Base-by-base conservation (phyloP, 2,329 filamentous ascomycete genomes). In the Ceratocystis cubensis region DNA sequence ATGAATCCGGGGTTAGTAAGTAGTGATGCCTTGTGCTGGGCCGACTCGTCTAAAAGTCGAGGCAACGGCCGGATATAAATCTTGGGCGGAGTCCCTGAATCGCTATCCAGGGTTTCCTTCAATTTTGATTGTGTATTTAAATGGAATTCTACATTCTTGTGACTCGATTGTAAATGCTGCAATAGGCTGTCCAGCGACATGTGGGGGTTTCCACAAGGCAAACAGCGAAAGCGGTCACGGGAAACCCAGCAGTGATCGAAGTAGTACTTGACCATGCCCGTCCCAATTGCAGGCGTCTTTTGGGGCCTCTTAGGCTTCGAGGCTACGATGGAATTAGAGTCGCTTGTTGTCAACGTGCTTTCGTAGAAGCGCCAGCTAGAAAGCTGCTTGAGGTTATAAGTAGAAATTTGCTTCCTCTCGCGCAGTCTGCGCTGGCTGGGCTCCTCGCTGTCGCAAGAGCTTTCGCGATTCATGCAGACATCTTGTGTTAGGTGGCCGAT, bases 321-420 rank as follows among this genome's bases (percentile, higher is more conserved):
- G 7, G 56, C 41, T 8, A 30, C 33, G 56, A 30, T 25, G 15
- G 64, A 6, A 10, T 50, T 25, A 8, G 64, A 13, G n/a, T 65
- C 53, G 25, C 53, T 65, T 15, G 15, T 20, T 20, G 15, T 28
- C 17, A 41, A 41, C 1, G 41, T 65, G 15, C 15, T 13, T 37
- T 65, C 53, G 8, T 28, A 41, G 30, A 65, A 46, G 37, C 56
- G 56, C 4, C 44, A 20, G 70, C 83, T 81, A 72, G 80, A 85
- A 17, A 86, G 74, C 13, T 80, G 75, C 71, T 84, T 85, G 46
- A 86, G 73, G 69, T 86, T 86, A 71, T 86, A 86, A 2, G 66
- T 68, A 15, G 64, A 37, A 3, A 44, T 48, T 61, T 63, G 62
- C 22, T 37, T 64, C 25, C 62, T n/a, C 25, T 53, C 28, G 8